A percentile compares a stretch with the other conserved stretches of the same genome.
phyloP scores from a whole-genome alignment of 1,284 basidiomycete species.

The Rhodotorula sp. region DNA sequence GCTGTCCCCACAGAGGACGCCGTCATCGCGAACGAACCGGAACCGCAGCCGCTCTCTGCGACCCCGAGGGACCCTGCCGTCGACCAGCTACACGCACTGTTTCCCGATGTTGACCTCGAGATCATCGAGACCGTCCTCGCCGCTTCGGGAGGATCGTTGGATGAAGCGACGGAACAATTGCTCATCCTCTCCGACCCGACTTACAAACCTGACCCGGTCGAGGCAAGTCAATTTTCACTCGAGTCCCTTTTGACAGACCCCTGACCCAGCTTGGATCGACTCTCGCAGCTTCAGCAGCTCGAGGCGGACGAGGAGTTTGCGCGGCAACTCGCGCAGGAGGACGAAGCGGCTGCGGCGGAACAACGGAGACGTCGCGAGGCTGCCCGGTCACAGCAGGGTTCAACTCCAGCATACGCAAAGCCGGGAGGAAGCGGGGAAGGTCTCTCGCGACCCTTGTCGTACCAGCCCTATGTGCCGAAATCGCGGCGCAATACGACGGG shows the following conservation, averaged over 20 bases:
- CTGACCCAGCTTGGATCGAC: background rate
- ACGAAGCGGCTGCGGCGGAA: constrained; percentile 10
- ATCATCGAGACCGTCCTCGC: constrained; percentile 34
- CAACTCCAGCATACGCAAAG: background rate
- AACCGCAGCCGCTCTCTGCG: background rate
- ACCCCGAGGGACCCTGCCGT: constrained; percentile 10
- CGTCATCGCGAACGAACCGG: background rate
- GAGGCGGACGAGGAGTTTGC: constrained; percentile 31
- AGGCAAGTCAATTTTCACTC: too few relatives aligned
- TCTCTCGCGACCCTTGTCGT: constrained; percentile 16
- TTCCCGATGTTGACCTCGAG: constrained; percentile 22
- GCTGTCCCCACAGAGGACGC: background rate
- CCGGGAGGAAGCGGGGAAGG: background rate
- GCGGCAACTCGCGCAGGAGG: constrained; percentile 29
- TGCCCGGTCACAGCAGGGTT: background rate
- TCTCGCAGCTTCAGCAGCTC: constrained; percentile 21
- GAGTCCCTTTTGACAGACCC: too few relatives aligned
- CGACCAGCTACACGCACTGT: constrained; percentile 24
- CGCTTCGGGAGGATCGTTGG: constrained; percentile 10
- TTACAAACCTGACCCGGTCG: constrained; percentile 14
- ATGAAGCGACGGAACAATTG: constrained; percentile 26
- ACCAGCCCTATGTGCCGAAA: constrained; percentile 34
- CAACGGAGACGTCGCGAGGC: constrained; percentile 5
- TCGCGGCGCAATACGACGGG: constrained; percentile 2
- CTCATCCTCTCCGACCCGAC: constrained; percentile 30